Percentiles rank a stretch among this genome's conserved stretches.
phyloP scores from a whole-genome alignment of 208 protist genomes.

The Trichomonas vaginalis region DNA sequence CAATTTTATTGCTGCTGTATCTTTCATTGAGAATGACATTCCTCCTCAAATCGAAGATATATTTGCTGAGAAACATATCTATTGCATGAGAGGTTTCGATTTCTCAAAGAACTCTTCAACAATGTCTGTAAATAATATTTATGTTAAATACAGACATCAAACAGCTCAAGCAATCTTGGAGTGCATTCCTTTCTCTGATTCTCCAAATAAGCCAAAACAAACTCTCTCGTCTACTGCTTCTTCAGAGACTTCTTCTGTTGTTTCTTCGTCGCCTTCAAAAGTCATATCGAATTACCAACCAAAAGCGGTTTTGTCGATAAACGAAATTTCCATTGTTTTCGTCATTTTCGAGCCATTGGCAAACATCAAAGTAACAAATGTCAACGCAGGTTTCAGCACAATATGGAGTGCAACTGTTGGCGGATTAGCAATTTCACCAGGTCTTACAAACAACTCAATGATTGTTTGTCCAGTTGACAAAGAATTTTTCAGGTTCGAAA shows the following conservation, averaged over 20 bases:
- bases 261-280: background rate
- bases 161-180: background rate
- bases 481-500: background rate
- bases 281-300: background rate
- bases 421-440: background rate
- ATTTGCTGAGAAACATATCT: background rate
- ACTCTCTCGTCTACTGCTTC: background rate
- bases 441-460: background rate
- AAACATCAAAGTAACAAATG: background rate
- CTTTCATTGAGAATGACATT: background rate
- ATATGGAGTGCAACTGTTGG: background rate
- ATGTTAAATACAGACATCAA: background rate
- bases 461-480: background rate
- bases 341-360: background rate
- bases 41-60: background rate
- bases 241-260: background rate
- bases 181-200: background rate
- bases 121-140: background rate
- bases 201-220: background rate
- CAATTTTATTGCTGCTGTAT: background rate
- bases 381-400: background rate
- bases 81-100: background rate
- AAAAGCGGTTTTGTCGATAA: background rate
- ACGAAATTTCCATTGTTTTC: background rate
- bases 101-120: background rate